Base-by-base conservation (phyloP, 352 stramenopile genomes). In the Pseudoperonospora humuli region DNA sequence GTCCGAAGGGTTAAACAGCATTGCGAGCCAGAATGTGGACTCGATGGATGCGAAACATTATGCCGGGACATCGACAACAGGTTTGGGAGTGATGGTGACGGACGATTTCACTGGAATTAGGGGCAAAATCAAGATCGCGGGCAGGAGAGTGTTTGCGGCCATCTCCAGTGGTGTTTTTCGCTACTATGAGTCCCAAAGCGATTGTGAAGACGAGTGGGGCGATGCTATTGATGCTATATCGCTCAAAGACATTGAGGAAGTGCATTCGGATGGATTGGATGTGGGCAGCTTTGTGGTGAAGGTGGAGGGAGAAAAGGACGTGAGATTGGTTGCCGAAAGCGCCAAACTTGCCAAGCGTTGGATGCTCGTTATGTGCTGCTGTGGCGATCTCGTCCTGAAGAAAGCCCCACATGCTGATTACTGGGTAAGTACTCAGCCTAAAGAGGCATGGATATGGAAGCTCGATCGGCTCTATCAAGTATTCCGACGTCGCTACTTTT, bases 361-460 rank as follows among this genome's bases (percentile, higher is more conserved):
- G 81, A 93, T 93, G 81, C 65, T 93, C 14, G 77, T 90, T 7
- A 91, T 93, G 75, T 93, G 81, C 45, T 93, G 78, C 26, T 90
- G 76, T 40, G 78, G 76, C 15, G 74, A 83, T 14, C 38, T 91
- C 40, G 71, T 91, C 15, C 44, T 93, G 2, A 79, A 83, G 45
- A 89, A 86, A 43, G 56, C 69, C 0, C 52, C 73, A 3, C 64
- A 70, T n/a, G 64, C 65, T 17, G 73, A 86, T 49, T 73, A 68
- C n/a, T 88, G 76, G 69, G 64, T 71, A 21, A 93, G 81, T 39
- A 78, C 73, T 2, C 69, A 75, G 18, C 81, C 81, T 0, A 91
- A 91, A 46, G 81, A 91, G 58, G 81, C 73, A n/a, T 88, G 68
- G 63, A 70, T 93, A 24, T 93, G 79, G 78, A 93, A 93, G 39